These are phyloP conservation scores for Penicillium sumatraense DNA, from an alignment of 2,329 filamentous ascomycete genomes.

Conservation along the genomic window DNA sequence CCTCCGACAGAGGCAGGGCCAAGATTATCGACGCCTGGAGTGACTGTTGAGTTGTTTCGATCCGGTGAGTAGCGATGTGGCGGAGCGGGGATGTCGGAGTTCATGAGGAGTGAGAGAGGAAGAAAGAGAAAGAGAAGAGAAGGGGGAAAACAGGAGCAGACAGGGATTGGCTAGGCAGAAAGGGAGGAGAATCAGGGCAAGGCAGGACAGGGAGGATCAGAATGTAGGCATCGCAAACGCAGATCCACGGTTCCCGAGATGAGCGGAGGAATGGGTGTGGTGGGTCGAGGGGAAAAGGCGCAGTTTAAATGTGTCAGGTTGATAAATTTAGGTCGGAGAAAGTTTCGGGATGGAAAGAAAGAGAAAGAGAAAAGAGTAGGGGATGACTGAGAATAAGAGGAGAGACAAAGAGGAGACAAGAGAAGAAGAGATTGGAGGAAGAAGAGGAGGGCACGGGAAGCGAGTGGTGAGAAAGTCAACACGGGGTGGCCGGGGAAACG, in stretches of 20 bases:
- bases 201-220: not conserved
- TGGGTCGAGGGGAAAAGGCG: not conserved
- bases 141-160: not conserved
- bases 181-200: constrained; percentile 5
- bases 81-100: constrained; percentile 21
- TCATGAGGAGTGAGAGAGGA: not conserved
- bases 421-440: not conserved
- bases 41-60: constrained; percentile 49
- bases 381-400: not conserved
- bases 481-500: constrained; percentile 7
- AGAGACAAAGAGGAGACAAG: not conserved
- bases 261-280: constrained; percentile 3
- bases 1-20: constrained; percentile 63
- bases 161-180: constrained; percentile 1
- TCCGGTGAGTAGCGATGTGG: constrained; percentile 31
- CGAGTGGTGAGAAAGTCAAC: constrained; percentile 10
- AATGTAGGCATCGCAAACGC: constrained; percentile 8
- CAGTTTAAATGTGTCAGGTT: constrained; percentile 14
- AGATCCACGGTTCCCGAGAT: constrained; percentile 16
- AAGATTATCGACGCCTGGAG: constrained; percentile 71
- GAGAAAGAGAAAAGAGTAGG: not conserved
- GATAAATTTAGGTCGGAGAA: not conserved
- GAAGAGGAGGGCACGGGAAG: not conserved
- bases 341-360: constrained; percentile 1
- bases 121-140: not conserved